phyloP scores from a whole-genome alignment of 345 rosid genomes.

The Lagerstroemia speciosa region DNA sequence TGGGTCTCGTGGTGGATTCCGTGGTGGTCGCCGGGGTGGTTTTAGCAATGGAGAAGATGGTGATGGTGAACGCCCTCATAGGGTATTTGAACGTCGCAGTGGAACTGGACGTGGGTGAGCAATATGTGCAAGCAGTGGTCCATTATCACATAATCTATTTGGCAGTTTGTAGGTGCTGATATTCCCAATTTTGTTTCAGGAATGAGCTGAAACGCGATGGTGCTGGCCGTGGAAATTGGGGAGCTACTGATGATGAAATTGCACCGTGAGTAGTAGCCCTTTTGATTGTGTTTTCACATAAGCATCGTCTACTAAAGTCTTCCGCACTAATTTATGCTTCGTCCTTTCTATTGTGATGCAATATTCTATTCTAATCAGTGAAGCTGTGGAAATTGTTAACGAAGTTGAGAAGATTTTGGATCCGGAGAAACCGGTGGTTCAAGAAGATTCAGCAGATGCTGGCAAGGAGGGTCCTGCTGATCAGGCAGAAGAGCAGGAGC shows the following conservation, averaged over 20 bases:
- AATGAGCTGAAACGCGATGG: constrained; percentile 82
- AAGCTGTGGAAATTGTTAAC: constrained; percentile 47
- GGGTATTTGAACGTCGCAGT: constrained; percentile 74
- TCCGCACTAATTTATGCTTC: not conserved
- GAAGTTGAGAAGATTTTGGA: constrained; percentile 40
- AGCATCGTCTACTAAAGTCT: not conserved
- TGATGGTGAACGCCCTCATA: constrained; percentile 62
- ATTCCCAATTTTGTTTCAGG: constrained; percentile 22
- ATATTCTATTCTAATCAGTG: constrained; percentile 32
- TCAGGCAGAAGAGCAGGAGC: constrained; percentile 64
- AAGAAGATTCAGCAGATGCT: constrained; percentile 57
- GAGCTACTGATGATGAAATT: constrained; percentile 68
- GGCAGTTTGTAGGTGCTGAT: not conserved
- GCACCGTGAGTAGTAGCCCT: constrained; percentile 53
- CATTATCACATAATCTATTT: not conserved
- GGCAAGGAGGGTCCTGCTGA: constrained; percentile 47
- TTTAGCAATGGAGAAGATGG: constrained; percentile 49
- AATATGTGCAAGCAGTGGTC: not conserved
- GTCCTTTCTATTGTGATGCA: not conserved
- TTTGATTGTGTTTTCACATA: not conserved
- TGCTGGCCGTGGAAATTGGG: constrained; percentile 95
- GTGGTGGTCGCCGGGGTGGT: constrained; percentile 73
- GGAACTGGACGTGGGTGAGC: constrained; percentile 92
- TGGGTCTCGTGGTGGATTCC: constrained; percentile 56
- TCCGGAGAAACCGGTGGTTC: constrained; percentile 52